Base-by-base conservation (phyloP, 495 filamentous ascomycete species). In the Pseudomonodictys pantanalensis region DNA sequence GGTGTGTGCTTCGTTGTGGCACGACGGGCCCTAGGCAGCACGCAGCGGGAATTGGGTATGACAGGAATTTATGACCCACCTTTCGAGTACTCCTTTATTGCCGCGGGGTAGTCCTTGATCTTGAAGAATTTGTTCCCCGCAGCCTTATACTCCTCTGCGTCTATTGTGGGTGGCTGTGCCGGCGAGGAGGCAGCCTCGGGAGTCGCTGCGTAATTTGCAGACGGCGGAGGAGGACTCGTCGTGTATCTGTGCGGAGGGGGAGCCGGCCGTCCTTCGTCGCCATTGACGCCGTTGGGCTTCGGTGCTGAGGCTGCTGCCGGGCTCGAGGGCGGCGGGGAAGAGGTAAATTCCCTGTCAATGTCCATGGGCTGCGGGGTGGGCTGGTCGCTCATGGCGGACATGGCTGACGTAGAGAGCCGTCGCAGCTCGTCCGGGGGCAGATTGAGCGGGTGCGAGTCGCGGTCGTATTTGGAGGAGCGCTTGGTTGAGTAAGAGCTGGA, bases 61-160 rank as follows among this genome's bases (percentile, higher is more conserved):
- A 43, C 25, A 30, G 29, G n/a, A 11, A 23, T 20, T 2, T 15
- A n/a, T n/a, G 32, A 28, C 73, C 26, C 73, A 96, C 91, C 93
- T 82, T 95, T 96, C 49, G 87, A 91, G 70, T 97, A 98, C 70
- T 95, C 89, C 61, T 88, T 82, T 68, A 97, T 88, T 20, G 95
- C 92, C 64, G 85, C 84, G 35, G 77, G 74, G 70, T 91, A 98
- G 63, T 97, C 86, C 66, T 85, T 86, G 56, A 88, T 86, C 77
- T 96, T 97, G 79, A 96, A 98, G 68, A 88, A 92, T 67, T 92
- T 95, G 77, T 98, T 98, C 28, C 93, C 93, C 24, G 88, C 83
- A 64, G 89, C 81, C 77, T 98, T 98, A 81, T 86, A 95, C 18
- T 81, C 81, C 71, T 97, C 93, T 4, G 91, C 90, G 65, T 96